Percentiles rank a stretch among this genome's conserved stretches.
Evolutionary conservation across 768 basidiomycete species (phyloP).

Genomic region (Inosperma sp.): DNA sequence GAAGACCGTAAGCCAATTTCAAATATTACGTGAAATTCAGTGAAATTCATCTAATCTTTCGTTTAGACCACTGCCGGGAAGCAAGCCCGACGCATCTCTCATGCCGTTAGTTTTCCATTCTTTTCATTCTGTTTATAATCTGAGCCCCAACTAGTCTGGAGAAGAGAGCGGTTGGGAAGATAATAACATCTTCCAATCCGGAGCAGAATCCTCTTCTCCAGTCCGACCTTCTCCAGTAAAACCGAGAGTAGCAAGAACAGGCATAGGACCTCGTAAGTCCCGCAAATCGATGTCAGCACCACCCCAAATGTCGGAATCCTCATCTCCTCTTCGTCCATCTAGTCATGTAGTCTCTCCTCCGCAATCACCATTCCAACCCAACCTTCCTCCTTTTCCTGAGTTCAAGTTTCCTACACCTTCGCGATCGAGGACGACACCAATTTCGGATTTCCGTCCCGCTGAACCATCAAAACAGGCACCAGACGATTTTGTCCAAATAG

Average conservation of each 20-base stretch:
- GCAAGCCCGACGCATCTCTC: conserved; percentile 54
- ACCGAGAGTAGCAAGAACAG: conserved; percentile 40
- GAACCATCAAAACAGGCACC: conserved; percentile 14
- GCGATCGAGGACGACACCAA: conserved; percentile 18
- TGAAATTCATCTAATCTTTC: conserved; percentile 6
- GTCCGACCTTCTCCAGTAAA: conserved; percentile 54
- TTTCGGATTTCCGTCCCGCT: conserved; percentile 19
- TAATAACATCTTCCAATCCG: conserved; percentile 86
- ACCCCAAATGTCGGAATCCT: conserved; percentile 47
- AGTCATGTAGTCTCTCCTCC: conserved; percentile 26
- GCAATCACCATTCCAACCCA: conserved; percentile 44
- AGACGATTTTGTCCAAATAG: conserved; percentile 4
- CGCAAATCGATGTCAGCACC: conserved; percentile 73
- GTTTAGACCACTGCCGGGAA: conserved; percentile 44
- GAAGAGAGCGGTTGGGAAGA: conserved; percentile 84
- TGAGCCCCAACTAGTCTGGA: conserved; percentile 17
- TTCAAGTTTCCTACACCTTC: conserved; percentile 24
- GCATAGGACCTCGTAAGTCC: conserved; percentile 41
- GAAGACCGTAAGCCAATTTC: conserved; percentile 44
- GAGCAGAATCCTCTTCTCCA: conserved; percentile 85
- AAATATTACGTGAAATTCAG: background rate
- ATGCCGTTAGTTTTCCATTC: conserved; percentile 29
- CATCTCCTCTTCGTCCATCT: conserved; percentile 34
- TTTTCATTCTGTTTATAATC: conserved; percentile 9
- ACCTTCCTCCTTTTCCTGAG: conserved; percentile 33